Evolutionary conservation across 192 early-diverging fungal genomes (phyloP), one percentile per base, ranked within the genome.

Genomic region (Podila verticillata): DNA sequence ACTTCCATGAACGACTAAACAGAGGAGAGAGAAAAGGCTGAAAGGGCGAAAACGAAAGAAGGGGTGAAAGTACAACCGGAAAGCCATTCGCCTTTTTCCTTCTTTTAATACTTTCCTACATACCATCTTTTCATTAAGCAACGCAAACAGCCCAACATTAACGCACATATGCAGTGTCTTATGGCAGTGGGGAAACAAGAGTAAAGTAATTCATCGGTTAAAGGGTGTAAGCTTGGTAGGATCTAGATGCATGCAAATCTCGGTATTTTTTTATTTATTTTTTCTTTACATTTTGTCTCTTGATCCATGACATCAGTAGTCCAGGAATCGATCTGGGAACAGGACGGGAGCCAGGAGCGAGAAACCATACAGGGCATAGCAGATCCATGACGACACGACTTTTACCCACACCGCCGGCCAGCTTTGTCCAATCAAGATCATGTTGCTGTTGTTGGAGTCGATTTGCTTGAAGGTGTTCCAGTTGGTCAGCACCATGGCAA

Each of bases 401-500:
- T 96, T 96, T 71, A 96, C 94, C 95, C 95, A 99, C 1, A 97
- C 98, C 0, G 95, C 95, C 5, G 90, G 88, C 88, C 90, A 92
- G 51, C 93, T 95, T 60, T 96, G 92, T 17, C 96, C 98, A 63
- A 99, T 95, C 15, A 89, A 88, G 48, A 94, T 87, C 31, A 93
- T 66, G 48, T 85, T 75, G 48, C 39, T 44, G 39, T 88, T 89
- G 34, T 54, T 54, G 48, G 81, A 62, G 1, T 65, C 54, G 9
- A 48, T 54, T 28, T 73, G 47, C 39, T 61, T 15, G 28, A 70
- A 68, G 6, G 81, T 84, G 57, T 85, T 90, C 94, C 93, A 94
- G 75, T 94, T 94, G 1, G 96, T 98, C 63, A 98, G 75, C 44
- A 97, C 88, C 96, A 98, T 97, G 0, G 95, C 92, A 15, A 96